Evolutionary conservation across 495 filamentous ascomycete species (phyloP), one percentile per base, ranked within the genome.

Genomic region (Penicillium argentinense): DNA sequence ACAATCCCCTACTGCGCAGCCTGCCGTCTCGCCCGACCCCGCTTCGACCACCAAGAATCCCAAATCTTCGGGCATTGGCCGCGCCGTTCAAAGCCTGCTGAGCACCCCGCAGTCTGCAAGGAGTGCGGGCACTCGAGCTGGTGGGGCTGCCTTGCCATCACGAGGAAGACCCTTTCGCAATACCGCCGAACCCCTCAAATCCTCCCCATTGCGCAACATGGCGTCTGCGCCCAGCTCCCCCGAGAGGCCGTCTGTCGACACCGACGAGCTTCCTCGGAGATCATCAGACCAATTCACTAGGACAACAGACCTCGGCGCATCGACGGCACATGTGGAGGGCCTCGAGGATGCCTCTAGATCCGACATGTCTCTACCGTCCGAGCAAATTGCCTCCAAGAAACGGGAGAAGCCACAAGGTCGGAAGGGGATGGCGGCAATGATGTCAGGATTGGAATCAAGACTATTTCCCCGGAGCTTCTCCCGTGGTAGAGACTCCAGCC

Each of bases 401-500:
- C 37, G 32, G 11, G 32, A 52, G 12, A 63, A 63, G 29, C 33
- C 61, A 1, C 59, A 62, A 22, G 44, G 53, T 17, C 64, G 60
- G 34, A 62, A 55, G 42, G 49, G 57, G 4, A 60, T 73, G 66
- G 66, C 66, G 3, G 63, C 67, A 17, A 61, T 71, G 49, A 71
- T 73, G 66, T 68, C 66, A 14, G 67, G 67, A 3, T 53, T 71
- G 40, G 68, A 71, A 36, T 52, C 64, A 9, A 60, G 56, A 13
- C 48, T 69, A 32, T 61, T 67, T 5, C 61, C 67, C 11, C 57
- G 57, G 56, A 67, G 64, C 51, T 66, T 73, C 42, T 48, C 60
- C 24, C 63, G 69, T 33, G 67, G 70, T 1, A 51, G 66, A 51
- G 73, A 74, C 27, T 60, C 67, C 6, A 68, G 63, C 36, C 65